Base-by-base conservation (phyloP, 2,329 filamentous ascomycete genomes). In the Eutypella sp. region DNA sequence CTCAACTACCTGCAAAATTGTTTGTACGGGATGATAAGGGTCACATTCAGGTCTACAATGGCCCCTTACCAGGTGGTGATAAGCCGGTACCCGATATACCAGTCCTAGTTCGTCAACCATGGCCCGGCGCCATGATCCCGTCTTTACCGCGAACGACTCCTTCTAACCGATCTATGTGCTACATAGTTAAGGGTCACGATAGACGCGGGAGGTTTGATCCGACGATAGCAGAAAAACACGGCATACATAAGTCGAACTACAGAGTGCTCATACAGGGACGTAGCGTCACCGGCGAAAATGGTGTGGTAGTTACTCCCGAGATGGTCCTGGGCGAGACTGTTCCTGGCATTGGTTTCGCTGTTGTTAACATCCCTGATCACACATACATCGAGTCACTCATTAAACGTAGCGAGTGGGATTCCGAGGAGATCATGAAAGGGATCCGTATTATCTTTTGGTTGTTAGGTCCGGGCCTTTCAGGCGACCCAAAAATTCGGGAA, bases 131-230 rank as follows among this genome's bases (percentile, higher is more conserved):
- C 4, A 66, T 75, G 46, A 69, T 90, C 10, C 62, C 76, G 15
- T 67, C 65, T 13, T 74, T 97, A 2, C 93, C 93, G 0, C 73
- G 73, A 0, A 87, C 88, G 0, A 68, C 72, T 18, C 85, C 84
- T 5, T 80, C 80, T 1, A 71, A 72, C 23, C 81, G 84, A 40
- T 84, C 89, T 5, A 72, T 96, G 55, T 95, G 86, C 47, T 99
- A 99, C 65, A 84, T 99, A 47, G 77, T 95, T 60, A 87, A 89
- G 55, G 82, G 81, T 44, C 81, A 89, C 51, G 74, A 83, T 31
- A 77, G 85, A 44, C 81, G 93, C 44, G 93, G 93, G 43, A 92
- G 85, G 58, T 96, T 99, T 59, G 75, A 88, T 49, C 69, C 79
- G 0, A 62, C 76, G 40, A 79, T 74, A 47, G 92, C 90, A 0